These are phyloP conservation scores for Thalassiosira mediterranea DNA, from an alignment of 352 stramenopile genomes.

Conservation along the genomic window DNA sequence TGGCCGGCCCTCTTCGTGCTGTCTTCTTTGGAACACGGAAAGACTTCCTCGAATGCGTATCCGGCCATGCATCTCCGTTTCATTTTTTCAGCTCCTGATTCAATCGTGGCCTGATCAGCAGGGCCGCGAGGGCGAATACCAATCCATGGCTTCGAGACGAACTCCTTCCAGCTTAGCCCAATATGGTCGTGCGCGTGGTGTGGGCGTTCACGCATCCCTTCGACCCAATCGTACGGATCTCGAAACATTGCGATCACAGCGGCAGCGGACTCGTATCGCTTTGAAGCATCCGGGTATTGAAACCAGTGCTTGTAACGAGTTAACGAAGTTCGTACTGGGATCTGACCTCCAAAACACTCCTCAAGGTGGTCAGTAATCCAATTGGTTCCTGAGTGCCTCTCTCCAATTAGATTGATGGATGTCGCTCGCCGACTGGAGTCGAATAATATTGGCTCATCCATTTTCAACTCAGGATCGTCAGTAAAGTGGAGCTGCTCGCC, in stretches of 20 bases:
- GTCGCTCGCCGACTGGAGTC: not conserved
- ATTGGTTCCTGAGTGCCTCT: constrained; percentile 47
- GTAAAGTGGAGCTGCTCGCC: too few relatives aligned
- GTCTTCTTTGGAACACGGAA: constrained; percentile 36
- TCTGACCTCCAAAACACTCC: constrained; percentile 35
- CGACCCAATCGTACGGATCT: constrained; percentile 55
- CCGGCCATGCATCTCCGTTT: constrained; percentile 16
- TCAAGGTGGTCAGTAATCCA: constrained; percentile 51
- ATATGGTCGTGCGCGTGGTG: constrained; percentile 39
- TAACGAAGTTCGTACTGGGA: constrained; percentile 2
- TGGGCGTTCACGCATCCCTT: constrained; percentile 39
- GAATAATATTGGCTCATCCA: not conserved
- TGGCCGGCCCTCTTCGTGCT: not conserved
- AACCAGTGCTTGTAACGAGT: constrained; percentile 46
- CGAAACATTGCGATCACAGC: constrained; percentile 52
- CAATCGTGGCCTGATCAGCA: constrained; percentile 7
- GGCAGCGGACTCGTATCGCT: constrained; percentile 17
- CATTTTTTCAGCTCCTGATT: not conserved
- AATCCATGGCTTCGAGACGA: constrained; percentile 58
- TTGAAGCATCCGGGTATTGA: constrained; percentile 44
- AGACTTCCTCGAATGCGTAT: constrained; percentile 28
- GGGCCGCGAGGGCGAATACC: not conserved
- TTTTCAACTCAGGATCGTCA: not conserved
- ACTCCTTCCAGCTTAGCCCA: constrained; percentile 35
- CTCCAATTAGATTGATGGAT: constrained; percentile 34